These are phyloP conservation scores for Stygiomarasmius scandens DNA, from an alignment of 1,284 basidiomycete species.

Conservation along the genomic window DNA sequence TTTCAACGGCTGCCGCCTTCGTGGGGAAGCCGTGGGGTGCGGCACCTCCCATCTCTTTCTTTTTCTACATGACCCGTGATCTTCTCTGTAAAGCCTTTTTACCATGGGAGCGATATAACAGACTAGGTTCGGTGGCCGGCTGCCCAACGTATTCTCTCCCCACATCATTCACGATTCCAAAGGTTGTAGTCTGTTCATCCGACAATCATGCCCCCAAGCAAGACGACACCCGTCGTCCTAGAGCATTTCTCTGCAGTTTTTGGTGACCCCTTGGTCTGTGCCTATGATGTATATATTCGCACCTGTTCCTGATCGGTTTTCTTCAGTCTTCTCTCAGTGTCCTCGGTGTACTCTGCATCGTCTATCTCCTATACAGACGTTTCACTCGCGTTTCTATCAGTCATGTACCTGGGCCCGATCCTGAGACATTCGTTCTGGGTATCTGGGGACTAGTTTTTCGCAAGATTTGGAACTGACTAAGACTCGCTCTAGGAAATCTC, in stretches of 20 bases:
- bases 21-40: background rate
- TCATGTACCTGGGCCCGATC: constrained; percentile 42
- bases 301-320: background rate
- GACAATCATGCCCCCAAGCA: background rate
- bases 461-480: background rate
- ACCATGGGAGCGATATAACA: no score
- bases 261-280: background rate
- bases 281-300: background rate
- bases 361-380: background rate
- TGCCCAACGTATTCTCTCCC: no score
- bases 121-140: no score
- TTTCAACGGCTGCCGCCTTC: background rate
- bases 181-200: background rate
- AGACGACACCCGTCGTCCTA: background rate
- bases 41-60: no score
- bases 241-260: background rate
- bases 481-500: constrained; percentile 43
- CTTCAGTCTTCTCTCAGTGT: background rate
- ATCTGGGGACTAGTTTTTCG: constrained; percentile 8
- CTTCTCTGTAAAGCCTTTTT: background rate
- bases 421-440: constrained; percentile 46
- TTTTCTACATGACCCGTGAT: background rate
- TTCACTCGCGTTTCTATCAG: constrained; percentile 38
- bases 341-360: background rate
- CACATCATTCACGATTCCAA: no score